phyloP scores from a whole-genome alignment of 2,329 filamentous ascomycete species.

The Fusarium mangiferae region DNA sequence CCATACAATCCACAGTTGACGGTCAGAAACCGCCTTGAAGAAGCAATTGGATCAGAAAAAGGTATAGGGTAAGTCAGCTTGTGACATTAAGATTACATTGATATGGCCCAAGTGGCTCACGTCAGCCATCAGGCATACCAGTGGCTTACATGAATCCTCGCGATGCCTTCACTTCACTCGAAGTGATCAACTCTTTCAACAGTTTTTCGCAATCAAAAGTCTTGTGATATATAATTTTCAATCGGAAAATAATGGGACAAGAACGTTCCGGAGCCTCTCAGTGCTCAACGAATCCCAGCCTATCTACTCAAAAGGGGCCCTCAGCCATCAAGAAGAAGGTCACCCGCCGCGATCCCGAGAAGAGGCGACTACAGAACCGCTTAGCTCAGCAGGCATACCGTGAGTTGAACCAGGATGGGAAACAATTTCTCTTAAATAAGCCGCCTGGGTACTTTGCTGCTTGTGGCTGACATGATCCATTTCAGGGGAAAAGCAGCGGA shows the following conservation, averaged over 20 bases:
- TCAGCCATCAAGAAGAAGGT: slow-evolving; percentile 19
- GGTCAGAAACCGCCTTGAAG: no score
- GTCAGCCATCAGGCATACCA: slow-evolving; percentile 35
- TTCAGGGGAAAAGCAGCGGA: slow-evolving; percentile 45
- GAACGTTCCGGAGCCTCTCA: background rate
- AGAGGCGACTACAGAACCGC: slow-evolving; percentile 43
- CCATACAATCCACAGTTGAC: background rate
- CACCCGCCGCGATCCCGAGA: slow-evolving; percentile 40
- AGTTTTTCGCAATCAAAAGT: background rate
- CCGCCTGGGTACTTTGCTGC: background rate
- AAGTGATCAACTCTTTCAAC: background rate
- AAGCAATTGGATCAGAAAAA: background rate
- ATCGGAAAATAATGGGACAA: slow-evolving; percentile 23
- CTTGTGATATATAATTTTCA: background rate
- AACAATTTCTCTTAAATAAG: background rate
- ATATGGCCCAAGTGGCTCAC: slow-evolving; percentile 38
- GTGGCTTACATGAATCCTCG: slow-evolving; percentile 28
- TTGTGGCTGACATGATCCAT: slow-evolving; percentile 41
- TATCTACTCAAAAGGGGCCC: background rate
- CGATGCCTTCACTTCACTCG: slow-evolving; percentile 1
- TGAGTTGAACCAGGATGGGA: slow-evolving; percentile 43
- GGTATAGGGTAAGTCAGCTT: background rate
- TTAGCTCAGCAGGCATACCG: slow-evolving; percentile 63
- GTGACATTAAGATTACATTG: background rate
- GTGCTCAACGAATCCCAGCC: background rate